Evolutionary conservation across 495 filamentous ascomycete genomes (phyloP).

Genomic region (Lasiosphaeria ovina): DNA sequence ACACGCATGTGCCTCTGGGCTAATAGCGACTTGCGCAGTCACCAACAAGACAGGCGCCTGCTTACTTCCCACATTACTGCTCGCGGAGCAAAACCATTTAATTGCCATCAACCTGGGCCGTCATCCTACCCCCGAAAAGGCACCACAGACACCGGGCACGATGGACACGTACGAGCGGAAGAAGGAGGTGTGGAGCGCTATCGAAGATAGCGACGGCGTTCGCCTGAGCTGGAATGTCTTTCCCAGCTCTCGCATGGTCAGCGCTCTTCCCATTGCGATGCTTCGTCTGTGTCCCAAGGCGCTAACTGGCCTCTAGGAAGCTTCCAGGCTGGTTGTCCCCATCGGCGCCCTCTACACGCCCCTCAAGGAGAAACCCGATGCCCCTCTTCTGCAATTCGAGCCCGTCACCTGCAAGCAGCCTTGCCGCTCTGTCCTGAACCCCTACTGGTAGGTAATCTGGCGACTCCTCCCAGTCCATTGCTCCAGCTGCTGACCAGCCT

Average conservation of each 20-base stretch:
- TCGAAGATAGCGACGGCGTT: conserved; percentile 95
- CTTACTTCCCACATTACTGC: background rate
- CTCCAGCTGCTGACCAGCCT: conserved; percentile 20
- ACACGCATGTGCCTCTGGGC: conserved; percentile 9
- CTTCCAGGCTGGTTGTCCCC: conserved; percentile 92
- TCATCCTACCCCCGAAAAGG: background rate
- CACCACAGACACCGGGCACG: conserved; percentile 8
- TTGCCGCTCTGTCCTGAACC: conserved; percentile 94
- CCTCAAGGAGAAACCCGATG: conserved; percentile 89
- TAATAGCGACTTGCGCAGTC: conserved; percentile 32
- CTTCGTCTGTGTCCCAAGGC: conserved; percentile 12
- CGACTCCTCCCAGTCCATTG: background rate
- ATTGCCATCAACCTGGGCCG: background rate
- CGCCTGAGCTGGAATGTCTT: conserved; percentile 99
- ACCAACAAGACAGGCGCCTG: background rate
- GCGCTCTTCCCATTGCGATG: conserved; percentile 17
- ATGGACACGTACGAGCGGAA: conserved; percentile 59
- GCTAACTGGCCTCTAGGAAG: conserved; percentile 63
- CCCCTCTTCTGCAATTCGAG: conserved; percentile 90
- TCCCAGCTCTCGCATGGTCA: conserved; percentile 94
- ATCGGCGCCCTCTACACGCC: conserved; percentile 97
- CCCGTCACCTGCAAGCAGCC: conserved; percentile 96
- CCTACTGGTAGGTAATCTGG: conserved; percentile 71
- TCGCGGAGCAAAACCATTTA: background rate
- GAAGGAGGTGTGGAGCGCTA: conserved; percentile 97